Evolutionary conservation across 2,329 filamentous ascomycete species (phyloP).

Genomic region (Fusarium sp.): DNA sequence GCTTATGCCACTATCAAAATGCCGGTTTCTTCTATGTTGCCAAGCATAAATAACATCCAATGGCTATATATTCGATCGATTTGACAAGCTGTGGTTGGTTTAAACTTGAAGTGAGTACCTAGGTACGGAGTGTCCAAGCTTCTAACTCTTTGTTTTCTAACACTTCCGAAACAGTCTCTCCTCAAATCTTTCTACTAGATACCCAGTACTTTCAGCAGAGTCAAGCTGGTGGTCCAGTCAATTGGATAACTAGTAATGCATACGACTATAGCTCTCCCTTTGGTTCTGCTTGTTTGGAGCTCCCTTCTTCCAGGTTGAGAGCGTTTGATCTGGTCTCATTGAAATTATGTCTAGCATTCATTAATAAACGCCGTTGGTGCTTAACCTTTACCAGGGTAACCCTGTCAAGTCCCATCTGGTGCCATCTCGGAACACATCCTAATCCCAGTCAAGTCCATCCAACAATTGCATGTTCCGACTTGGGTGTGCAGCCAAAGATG

Average conservation of each 20-base stretch:
- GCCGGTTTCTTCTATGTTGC: background rate
- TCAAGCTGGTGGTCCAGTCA: background rate
- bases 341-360: background rate
- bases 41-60: background rate
- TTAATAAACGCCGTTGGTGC: constrained; percentile 2
- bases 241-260: background rate
- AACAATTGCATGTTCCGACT: constrained; percentile 18
- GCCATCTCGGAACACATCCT: constrained; percentile 30
- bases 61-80: background rate
- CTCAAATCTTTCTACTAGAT: background rate
- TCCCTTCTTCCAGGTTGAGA: constrained; percentile 1
- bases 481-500: constrained; percentile 15
- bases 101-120: background rate
- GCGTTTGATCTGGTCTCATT: constrained; percentile 5
- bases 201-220: background rate
- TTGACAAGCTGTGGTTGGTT: background rate
- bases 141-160: background rate
- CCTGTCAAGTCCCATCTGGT: constrained; percentile 29
- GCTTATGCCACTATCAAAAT: background rate
- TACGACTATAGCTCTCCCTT: background rate
- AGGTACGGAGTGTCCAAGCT: background rate
- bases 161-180: background rate
- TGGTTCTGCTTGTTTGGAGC: background rate
- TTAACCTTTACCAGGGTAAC: constrained; percentile 27
- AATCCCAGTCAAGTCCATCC: constrained; percentile 30